Percentiles rank a stretch among this genome's conserved stretches.
Evolutionary conservation across 1,284 basidiomycete species (phyloP).

Genomic region (Ceratobasidium sp.): DNA sequence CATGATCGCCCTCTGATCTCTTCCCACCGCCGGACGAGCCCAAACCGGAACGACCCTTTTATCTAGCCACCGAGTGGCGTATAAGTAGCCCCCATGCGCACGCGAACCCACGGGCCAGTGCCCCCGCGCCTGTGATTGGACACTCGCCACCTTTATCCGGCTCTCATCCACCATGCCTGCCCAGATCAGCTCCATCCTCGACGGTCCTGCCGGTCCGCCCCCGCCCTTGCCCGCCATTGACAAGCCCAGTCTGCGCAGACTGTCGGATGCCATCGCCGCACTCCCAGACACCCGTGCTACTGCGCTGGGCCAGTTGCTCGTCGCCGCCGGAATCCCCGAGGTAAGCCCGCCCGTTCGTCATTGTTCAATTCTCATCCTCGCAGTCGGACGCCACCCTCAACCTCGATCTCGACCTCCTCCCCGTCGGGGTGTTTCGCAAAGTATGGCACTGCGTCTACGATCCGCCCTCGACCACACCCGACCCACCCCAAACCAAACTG

Average conservation of each 20-base stretch:
- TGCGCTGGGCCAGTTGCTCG: conserved; percentile 17
- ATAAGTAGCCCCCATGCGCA: not conserved
- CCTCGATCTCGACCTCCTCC: conserved; percentile 30
- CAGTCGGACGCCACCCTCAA: conserved; percentile 27
- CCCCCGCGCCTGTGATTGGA: no score
- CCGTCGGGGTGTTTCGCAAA: conserved; percentile 12
- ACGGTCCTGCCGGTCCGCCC: conserved; percentile 27
- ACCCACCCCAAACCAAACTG: conserved; percentile 1
- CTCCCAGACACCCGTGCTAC: conserved; percentile 3
- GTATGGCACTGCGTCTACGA: conserved; percentile 33
- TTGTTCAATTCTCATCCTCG: not conserved
- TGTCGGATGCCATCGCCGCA: conserved; percentile 9
- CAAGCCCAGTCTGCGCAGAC: conserved; percentile 23
- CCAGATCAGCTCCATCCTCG: conserved; percentile 18
- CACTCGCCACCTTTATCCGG: no score
- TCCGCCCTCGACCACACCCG: not conserved
- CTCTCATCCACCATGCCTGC: conserved; percentile 13
- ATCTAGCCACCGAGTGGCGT: no score
- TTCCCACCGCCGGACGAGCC: not conserved
- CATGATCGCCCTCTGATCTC: no score
- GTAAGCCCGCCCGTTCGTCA: not conserved
- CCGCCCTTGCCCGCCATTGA: conserved; percentile 9
- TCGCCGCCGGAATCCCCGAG: conserved; percentile 20
- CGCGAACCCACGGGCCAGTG: no score
- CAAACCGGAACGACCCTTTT: not conserved